Base-by-base conservation (phyloP, 768 basidiomycete species). In the Porphyrellus cyaneotinctus region DNA sequence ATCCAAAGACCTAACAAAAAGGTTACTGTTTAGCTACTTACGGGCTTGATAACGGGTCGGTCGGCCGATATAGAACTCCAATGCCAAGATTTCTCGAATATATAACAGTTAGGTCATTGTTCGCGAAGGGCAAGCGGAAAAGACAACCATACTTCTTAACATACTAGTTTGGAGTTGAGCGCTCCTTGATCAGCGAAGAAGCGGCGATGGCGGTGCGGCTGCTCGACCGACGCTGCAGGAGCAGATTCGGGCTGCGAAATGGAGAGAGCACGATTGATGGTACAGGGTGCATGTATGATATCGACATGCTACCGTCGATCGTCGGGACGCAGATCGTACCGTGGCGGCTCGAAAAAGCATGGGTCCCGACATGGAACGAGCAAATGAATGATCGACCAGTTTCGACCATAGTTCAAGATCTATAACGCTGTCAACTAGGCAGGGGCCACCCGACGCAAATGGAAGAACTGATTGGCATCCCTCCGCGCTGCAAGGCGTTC, bases 361-460 rank as follows among this genome's bases (percentile, higher is more conserved):
- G 7, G 18, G 24, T 38, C 46, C 38, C 28, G 23, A 43, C 56
- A 44, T 36, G 42, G 45, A 37, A 28, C 31, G 28, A 31, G 41
- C 50, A 54, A 53, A 57, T 61, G 47, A 56, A 56, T 44, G 65
- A 65, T 64, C 65, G 64, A 66, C 62, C 44, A 22, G 39, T 44
- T 60, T 64, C 58, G 54, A 47, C 14, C 51, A n/a, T 39, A 56
- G 30, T 45, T 52, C 47, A 18, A 53, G 51, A 63, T 62, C 52
- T 42, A 42, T 46, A 36, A 28, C 49, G 30, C 23, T 37, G 5
- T 43, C 35, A 23, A 49, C 30, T 45, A 47, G 20, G 41, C n/a
- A 26, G 11, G 18, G 42, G 42, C 26, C 26, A 35, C 20, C 26
- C 37, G 24, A 45, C 41, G 31, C 18, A 24, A 52, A 39, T 58